Evolutionary conservation across 805 yeast genomes (phyloP).

Genomic region (Blastobotrys mokoenaii): DNA sequence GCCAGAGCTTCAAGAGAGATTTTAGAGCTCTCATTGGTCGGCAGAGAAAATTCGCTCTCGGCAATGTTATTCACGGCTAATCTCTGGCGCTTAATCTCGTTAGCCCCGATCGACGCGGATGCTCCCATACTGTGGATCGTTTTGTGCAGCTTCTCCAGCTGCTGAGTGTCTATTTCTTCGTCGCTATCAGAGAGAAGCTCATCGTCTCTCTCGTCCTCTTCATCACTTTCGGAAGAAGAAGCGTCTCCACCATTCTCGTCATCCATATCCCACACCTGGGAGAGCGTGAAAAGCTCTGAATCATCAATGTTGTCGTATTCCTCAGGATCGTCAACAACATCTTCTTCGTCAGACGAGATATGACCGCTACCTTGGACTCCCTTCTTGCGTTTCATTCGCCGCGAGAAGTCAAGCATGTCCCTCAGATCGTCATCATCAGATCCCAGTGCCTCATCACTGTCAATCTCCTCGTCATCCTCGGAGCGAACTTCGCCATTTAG

Average conservation of each 20-base stretch:
- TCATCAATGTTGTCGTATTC: slow-evolving; percentile 75
- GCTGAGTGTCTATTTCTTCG: slow-evolving; percentile 36
- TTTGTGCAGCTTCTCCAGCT: slow-evolving; percentile 38
- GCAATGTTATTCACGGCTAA: slow-evolving; percentile 45
- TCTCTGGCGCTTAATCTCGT: slow-evolving; percentile 33
- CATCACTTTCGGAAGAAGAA: slow-evolving; percentile 15
- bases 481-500: slow-evolving; percentile 24
- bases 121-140: slow-evolving; percentile 21
- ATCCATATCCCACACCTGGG: slow-evolving; percentile 87
- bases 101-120: slow-evolving; percentile 21
- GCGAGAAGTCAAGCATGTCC: slow-evolving; percentile 11
- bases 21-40: slow-evolving; percentile 47
- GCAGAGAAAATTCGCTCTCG: slow-evolving; percentile 65
- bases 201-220: slow-evolving; percentile 12
- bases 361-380: background rate
- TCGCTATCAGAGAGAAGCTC: slow-evolving; percentile 22
- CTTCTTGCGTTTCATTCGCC: slow-evolving; percentile 1
- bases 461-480: slow-evolving; percentile 42
- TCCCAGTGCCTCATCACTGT: slow-evolving; percentile 84
- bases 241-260: slow-evolving; percentile 30
- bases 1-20: slow-evolving; percentile 66
- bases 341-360: background rate
- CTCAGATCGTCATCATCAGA: slow-evolving; percentile 60
- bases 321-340: slow-evolving; percentile 49
- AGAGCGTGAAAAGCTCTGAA: slow-evolving; percentile 59